phyloP scores from a whole-genome alignment of 2,329 filamentous ascomycete genomes.

The Beauveria brongniartii region DNA sequence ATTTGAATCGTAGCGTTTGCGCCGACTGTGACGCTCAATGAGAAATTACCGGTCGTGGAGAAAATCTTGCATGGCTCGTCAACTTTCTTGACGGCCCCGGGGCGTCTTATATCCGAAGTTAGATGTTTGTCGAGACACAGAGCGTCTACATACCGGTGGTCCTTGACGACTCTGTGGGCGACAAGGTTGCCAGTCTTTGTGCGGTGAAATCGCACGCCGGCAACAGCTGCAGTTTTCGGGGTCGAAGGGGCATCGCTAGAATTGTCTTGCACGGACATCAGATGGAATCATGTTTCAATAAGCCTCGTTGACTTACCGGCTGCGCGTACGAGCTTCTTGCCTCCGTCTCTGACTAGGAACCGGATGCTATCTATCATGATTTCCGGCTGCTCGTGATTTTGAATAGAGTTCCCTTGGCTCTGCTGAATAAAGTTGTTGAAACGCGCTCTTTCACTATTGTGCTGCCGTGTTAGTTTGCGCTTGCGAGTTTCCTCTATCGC shows the following conservation, averaged over 20 bases:
- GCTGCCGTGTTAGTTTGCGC: slow-evolving; percentile 44
- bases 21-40: slow-evolving; percentile 21
- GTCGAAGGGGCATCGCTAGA: slow-evolving; percentile 56
- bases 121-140: slow-evolving; percentile 25
- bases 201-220: slow-evolving; percentile 73
- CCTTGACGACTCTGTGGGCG: slow-evolving; percentile 65
- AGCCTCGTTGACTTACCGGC: slow-evolving; percentile 45
- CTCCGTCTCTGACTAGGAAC: slow-evolving; percentile 66
- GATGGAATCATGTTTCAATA: neutral
- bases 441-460: slow-evolving; percentile 52
- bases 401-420: slow-evolving; percentile 17
- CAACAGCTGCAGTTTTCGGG: slow-evolving; percentile 64
- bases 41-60: slow-evolving; percentile 59
- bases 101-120: slow-evolving; percentile 33
- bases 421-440: slow-evolving; percentile 32
- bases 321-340: slow-evolving; percentile 72
- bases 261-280: slow-evolving; percentile 36
- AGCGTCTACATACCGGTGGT: slow-evolving; percentile 57
- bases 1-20: slow-evolving; percentile 11
- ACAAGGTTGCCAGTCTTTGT: slow-evolving; percentile 86
- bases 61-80: slow-evolving; percentile 67
- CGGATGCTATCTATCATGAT: slow-evolving; percentile 63
- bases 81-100: slow-evolving; percentile 56
- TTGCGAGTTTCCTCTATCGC: slow-evolving; percentile 64
- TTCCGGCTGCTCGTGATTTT: slow-evolving; percentile 42